phyloP scores from a whole-genome alignment of 768 basidiomycete genomes.

The Tylopilus vinaceipallidus region DNA sequence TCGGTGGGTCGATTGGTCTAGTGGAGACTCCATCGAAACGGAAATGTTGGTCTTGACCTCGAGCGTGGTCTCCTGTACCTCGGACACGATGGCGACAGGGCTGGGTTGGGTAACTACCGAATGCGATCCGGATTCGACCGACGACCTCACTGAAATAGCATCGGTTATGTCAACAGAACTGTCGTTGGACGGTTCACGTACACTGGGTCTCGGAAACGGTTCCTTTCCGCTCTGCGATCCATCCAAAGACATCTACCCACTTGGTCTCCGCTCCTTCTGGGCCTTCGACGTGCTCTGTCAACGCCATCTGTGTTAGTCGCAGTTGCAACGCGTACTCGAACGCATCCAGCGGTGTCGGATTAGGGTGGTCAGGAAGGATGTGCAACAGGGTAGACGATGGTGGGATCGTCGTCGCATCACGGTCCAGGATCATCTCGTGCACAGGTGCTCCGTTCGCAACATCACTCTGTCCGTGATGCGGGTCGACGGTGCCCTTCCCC shows the following conservation, averaged over 20 bases:
- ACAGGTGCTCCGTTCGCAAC: slow-evolving; percentile 4
- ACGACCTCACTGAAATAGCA: slow-evolving; percentile 27
- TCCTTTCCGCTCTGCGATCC: slow-evolving; percentile 69
- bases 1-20: not conserved
- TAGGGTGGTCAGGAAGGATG: slow-evolving; percentile 46
- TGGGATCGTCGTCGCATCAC: slow-evolving; percentile 35
- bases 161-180: not conserved
- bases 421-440: slow-evolving; percentile 30
- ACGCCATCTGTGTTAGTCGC: slow-evolving; percentile 78
- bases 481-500: slow-evolving; percentile 6
- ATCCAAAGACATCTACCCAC: slow-evolving; percentile 84
- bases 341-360: slow-evolving; percentile 50
- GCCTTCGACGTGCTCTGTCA: slow-evolving; percentile 83
- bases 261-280: slow-evolving; percentile 76
- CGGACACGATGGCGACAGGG: slow-evolving; percentile 14
- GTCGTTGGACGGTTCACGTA: slow-evolving; percentile 10
- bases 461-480: not conserved
- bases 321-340: slow-evolving; percentile 83
- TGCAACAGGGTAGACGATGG: slow-evolving; percentile 42
- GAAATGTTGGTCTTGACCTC: slow-evolving; percentile 11
- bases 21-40: not conserved
- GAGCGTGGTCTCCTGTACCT: slow-evolving; percentile 8
- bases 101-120: slow-evolving; percentile 23
- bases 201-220: slow-evolving; percentile 25
- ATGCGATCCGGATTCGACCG: slow-evolving; percentile 28